A percentile compares a stretch with the other conserved stretches of the same genome.
phyloP scores from a whole-genome alignment of 306 rosid genomes.

The Gastrolobium bilobum region DNA sequence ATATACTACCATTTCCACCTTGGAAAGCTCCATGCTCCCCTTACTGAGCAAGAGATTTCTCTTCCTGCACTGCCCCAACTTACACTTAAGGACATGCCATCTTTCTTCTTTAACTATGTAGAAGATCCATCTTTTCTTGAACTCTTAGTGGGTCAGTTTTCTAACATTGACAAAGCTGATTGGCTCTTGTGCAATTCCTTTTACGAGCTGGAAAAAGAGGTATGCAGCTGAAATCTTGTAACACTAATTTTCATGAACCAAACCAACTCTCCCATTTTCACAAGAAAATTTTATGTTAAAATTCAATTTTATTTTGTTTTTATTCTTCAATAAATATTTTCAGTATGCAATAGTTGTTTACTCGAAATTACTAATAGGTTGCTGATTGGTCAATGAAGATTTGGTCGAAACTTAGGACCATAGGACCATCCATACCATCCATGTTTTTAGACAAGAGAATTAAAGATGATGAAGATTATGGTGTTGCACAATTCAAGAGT shows the following conservation, averaged over 20 bases:
- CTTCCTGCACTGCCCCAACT: too few species aligned
- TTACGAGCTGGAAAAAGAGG: slow-evolving; percentile 49
- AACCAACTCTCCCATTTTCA: too few species aligned
- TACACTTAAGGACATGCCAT: too few species aligned
- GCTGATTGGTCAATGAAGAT: not conserved
- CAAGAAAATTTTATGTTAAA: too few species aligned
- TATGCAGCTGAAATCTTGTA: not conserved
- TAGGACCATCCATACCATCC: too few species aligned
- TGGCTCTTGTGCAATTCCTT: slow-evolving; percentile 4
- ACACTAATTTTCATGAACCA: too few species aligned
- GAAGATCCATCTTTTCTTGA: not conserved
- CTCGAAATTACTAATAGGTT: not conserved
- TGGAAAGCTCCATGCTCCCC: too few species aligned
- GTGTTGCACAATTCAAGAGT: not conserved
- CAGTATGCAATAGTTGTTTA: not conserved
- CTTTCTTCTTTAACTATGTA: too few species aligned
- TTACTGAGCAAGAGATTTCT: too few species aligned
- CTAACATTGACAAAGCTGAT: slow-evolving; percentile 16
- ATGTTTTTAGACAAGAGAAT: not conserved
- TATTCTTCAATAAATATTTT: not conserved
- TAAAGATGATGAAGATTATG: not conserved
- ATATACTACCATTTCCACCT: too few species aligned
- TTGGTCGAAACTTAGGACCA: not conserved
- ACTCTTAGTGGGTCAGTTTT: slow-evolving; percentile 36
- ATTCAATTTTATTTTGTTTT: too few species aligned